Conservation (phyloP, 495 filamentous ascomycete genomes). For the Trichocladium uniseriatum region DNA sequence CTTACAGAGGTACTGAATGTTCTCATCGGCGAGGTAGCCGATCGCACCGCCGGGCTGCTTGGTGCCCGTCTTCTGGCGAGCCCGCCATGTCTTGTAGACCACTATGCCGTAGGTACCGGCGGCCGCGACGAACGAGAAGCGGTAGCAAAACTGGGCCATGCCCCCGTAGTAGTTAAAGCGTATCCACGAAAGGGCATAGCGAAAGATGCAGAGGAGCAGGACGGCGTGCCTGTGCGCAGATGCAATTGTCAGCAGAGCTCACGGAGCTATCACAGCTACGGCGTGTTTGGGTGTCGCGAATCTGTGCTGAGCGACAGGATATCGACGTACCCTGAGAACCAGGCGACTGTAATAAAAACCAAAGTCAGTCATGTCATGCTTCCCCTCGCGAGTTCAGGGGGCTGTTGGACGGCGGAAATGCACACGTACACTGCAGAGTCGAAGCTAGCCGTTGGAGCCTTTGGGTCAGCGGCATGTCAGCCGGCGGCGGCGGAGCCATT, state of each 20-base stretch:
- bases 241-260: neutral
- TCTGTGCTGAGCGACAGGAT: neutral
- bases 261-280: neutral
- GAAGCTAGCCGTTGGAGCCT: slow-evolving; percentile 67
- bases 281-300: neutral
- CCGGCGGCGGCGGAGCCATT: slow-evolving; percentile 76
- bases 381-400: neutral
- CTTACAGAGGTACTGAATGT: slow-evolving; percentile 94
- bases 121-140: slow-evolving; percentile 77
- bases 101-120: slow-evolving; percentile 94
- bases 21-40: slow-evolving; percentile 74
- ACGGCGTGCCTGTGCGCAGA: slow-evolving; percentile 57
- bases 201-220: slow-evolving; percentile 69
- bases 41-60: slow-evolving; percentile 48
- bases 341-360: slow-evolving; percentile 39
- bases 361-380: slow-evolving; percentile 20
- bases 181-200: slow-evolving; percentile 74
- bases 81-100: slow-evolving; percentile 95
- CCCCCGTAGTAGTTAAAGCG: slow-evolving; percentile 69
- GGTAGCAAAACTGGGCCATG: slow-evolving; percentile 73
- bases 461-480: slow-evolving; percentile 59
- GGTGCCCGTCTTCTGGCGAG: slow-evolving; percentile 58
- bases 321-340: slow-evolving; percentile 79
- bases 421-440: slow-evolving; percentile 74
- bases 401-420: neutral